Conservation (phyloP, 2,329 filamentous ascomycete species). For the Claviceps africana region DNA sequence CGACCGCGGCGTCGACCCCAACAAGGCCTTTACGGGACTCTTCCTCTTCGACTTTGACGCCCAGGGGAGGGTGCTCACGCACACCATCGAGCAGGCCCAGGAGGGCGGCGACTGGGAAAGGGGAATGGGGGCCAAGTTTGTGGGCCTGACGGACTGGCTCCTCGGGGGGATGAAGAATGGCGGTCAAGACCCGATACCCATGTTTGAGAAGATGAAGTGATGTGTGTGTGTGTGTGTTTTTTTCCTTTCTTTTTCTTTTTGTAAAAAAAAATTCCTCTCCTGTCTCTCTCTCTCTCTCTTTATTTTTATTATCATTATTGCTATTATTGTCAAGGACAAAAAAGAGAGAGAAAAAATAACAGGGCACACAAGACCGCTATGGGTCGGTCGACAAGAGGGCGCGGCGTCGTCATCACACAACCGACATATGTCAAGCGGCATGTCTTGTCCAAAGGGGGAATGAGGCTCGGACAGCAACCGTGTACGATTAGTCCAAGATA, state of each 20-base stretch:
- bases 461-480: not conserved
- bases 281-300: too few species aligned
- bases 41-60: constrained; percentile 95
- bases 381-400: too few species aligned
- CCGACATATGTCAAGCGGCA: too few species aligned
- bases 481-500: not conserved
- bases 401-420: too few species aligned
- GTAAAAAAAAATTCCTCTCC: not conserved
- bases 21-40: constrained; percentile 72
- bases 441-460: too few species aligned
- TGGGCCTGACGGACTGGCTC: constrained; percentile 89
- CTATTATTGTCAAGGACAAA: too few species aligned
- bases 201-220: constrained; percentile 20
- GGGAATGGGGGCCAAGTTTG: constrained; percentile 66
- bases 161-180: constrained; percentile 52
- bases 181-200: constrained; percentile 19
- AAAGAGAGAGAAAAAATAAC: not conserved
- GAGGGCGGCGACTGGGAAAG: constrained; percentile 72
- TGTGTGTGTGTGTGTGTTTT: not conserved
- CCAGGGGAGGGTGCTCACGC: constrained; percentile 67
- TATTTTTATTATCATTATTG: too few species aligned
- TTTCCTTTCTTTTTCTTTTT: not conserved
- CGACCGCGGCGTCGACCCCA: constrained; percentile 30
- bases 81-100: constrained; percentile 89
- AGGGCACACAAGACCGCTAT: not conserved